These are phyloP conservation scores for Suhomyces taliae DNA, from an alignment of 1,139 yeast genomes.

Conservation along the genomic window DNA sequence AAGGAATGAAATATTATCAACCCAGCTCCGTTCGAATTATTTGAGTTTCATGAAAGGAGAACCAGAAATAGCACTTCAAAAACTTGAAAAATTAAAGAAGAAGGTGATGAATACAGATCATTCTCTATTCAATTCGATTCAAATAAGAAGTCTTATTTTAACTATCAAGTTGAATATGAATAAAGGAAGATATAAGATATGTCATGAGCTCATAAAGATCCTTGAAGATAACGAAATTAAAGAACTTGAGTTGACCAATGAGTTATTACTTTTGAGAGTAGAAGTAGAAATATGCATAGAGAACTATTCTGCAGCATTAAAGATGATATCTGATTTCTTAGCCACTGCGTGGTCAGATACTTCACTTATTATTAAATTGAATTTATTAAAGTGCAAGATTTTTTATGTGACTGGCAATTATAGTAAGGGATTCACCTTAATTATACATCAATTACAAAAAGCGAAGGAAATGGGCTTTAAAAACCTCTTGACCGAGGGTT, in stretches of 20 bases:
- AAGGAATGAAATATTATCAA: constrained; percentile 32
- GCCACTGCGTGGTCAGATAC: constrained; percentile 28
- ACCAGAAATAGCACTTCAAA: constrained; percentile 32
- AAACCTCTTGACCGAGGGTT: constrained; percentile 40
- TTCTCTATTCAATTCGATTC: constrained; percentile 39
- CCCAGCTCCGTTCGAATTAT: constrained; percentile 38
- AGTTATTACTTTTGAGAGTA: constrained; percentile 27
- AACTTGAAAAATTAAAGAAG: constrained; percentile 27
- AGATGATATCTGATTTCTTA: constrained; percentile 30
- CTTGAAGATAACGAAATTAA: constrained; percentile 26
- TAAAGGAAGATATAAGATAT: constrained; percentile 33
- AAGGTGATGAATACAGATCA: constrained; percentile 24
- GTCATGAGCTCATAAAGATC: constrained; percentile 23
- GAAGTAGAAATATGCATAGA: constrained; percentile 20
- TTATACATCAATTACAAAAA: constrained; percentile 44
- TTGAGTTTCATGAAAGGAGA: constrained; percentile 40
- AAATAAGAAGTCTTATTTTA: constrained; percentile 37
- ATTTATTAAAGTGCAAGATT: constrained; percentile 44
- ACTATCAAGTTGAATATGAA: constrained; percentile 36
- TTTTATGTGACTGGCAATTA: constrained; percentile 38
- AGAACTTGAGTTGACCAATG: constrained; percentile 34
- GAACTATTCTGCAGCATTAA: constrained; percentile 37
- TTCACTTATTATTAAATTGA: constrained; percentile 43
- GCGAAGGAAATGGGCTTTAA: constrained; percentile 44
- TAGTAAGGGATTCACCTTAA: constrained; percentile 41